Evolutionary conservation across 2,329 filamentous ascomycete genomes (phyloP).

Genomic region (Pseudogymnoascus sp.): DNA sequence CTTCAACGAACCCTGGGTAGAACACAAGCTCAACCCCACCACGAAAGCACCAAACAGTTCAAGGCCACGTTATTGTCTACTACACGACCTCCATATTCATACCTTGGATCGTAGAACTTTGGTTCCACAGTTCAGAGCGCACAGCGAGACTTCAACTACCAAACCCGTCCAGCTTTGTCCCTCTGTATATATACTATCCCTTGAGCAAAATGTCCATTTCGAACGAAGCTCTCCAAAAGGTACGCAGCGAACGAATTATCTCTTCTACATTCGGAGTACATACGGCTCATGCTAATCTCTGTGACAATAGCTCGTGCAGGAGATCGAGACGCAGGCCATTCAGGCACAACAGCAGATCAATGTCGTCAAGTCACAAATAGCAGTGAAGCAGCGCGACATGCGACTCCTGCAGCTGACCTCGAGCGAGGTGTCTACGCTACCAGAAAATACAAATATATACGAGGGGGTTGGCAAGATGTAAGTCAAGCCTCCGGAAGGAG

Average conservation of each 20-base stretch:
- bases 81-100: not conserved
- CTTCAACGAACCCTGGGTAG: not conserved
- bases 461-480: constrained; percentile 98
- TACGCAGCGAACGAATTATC: constrained; percentile 30
- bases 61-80: not conserved
- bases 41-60: not conserved
- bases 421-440: constrained; percentile 72
- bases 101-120: not conserved
- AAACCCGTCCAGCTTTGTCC: not conserved
- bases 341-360: constrained; percentile 88
- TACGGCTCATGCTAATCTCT: constrained; percentile 14
- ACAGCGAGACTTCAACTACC: not conserved
- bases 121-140: not conserved
- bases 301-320: constrained; percentile 66
- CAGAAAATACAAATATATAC: constrained; percentile 73
- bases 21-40: constrained; percentile 3
- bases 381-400: constrained; percentile 78
- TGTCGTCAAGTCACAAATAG: constrained; percentile 77
- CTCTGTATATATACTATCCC: not conserved
- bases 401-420: constrained; percentile 83
- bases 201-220: constrained; percentile 70
- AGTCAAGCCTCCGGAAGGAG: constrained; percentile 28
- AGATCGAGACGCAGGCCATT: constrained; percentile 86
- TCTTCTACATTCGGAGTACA: constrained; percentile 11
- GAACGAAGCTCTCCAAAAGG: constrained; percentile 91